phyloP scores from a whole-genome alignment of 257 asterid genomes.

The Solanum acaule region DNA sequence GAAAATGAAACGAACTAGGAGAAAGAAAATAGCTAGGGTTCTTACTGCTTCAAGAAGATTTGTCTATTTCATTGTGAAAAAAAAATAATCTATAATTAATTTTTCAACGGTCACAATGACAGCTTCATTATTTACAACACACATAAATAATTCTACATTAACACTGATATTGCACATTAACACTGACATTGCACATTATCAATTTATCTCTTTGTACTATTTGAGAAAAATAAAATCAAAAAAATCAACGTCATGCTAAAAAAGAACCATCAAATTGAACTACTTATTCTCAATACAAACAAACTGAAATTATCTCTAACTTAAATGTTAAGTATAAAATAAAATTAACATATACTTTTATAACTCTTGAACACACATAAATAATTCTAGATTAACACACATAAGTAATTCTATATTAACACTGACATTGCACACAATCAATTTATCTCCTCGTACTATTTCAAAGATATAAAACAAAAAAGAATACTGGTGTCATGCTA shows the following conservation, averaged over 20 bases:
- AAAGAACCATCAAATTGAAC: background rate
- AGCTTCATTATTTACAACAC: background rate
- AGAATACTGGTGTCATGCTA: background rate
- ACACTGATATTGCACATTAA: no score
- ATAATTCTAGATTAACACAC: background rate
- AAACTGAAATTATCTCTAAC: background rate
- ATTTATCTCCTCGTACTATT: background rate
- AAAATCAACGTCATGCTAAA: background rate
- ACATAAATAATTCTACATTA: background rate
- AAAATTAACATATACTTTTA: background rate
- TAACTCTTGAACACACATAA: background rate
- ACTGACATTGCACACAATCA: background rate
- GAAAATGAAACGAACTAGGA: no score
- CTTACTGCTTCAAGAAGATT: background rate
- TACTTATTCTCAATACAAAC: background rate
- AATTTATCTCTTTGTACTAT: background rate
- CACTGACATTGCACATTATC: background rate
- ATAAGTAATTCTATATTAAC: background rate
- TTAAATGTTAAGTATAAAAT: background rate
- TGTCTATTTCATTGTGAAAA: background rate
- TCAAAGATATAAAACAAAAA: background rate
- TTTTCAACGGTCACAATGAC: background rate
- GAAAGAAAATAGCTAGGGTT: background rate
- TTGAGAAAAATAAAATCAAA: background rate
- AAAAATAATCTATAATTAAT: background rate